A percentile compares a stretch with the other conserved stretches of the same genome.
Evolutionary conservation across 2,329 filamentous ascomycete genomes (phyloP).

Genomic region (Pseudocercospora vitis): DNA sequence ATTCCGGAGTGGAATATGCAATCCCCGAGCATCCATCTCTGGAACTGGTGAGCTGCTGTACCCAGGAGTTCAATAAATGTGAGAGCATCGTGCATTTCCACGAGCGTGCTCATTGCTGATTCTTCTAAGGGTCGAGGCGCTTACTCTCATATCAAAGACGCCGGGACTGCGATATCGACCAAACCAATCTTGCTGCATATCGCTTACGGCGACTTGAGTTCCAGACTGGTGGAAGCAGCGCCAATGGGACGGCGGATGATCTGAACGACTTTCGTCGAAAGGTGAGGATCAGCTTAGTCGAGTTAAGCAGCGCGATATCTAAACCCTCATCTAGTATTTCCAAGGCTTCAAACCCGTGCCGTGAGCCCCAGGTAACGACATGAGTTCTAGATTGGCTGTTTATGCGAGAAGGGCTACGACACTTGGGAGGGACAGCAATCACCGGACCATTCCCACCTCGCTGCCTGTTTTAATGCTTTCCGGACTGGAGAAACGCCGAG

Average conservation of each 20-base stretch:
- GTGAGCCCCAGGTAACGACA: background rate
- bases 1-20: constrained; percentile 63
- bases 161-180: constrained; percentile 56
- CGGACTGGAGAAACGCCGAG: too few relatives aligned
- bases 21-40: constrained; percentile 76
- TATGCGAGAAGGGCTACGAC: too few relatives aligned
- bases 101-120: background rate
- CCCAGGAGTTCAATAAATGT: constrained; percentile 90
- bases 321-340: constrained; percentile 34
- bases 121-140: constrained; percentile 72
- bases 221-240: too few relatives aligned
- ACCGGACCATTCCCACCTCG: too few relatives aligned
- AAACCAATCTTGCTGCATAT: constrained; percentile 32
- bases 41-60: constrained; percentile 71
- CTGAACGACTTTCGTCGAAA: constrained; percentile 67
- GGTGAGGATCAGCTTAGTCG: constrained; percentile 29
- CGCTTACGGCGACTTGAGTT: constrained; percentile 23
- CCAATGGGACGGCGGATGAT: constrained; percentile 59
- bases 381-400: background rate
- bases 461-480: too few relatives aligned
- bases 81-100: constrained; percentile 31
- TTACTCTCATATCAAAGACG: constrained; percentile 82
- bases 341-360: constrained; percentile 36
- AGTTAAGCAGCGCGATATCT: background rate
- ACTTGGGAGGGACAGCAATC: too few relatives aligned